Conservation (phyloP, 2,329 filamentous ascomycete genomes). For the Diplodia scrobiculata region DNA sequence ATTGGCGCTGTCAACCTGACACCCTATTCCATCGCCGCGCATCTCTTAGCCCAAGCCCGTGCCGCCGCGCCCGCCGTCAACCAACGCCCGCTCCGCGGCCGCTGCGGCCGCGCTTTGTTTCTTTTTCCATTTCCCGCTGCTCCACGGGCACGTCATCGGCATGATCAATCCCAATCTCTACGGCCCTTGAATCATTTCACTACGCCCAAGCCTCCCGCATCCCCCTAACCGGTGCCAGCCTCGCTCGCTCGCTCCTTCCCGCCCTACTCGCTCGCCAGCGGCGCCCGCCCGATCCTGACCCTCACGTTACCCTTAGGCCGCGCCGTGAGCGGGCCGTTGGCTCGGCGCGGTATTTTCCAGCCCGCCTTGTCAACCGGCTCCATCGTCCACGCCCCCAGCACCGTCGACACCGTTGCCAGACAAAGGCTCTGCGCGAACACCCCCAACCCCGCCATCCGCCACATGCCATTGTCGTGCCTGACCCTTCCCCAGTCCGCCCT, state of each 20-base stretch:
- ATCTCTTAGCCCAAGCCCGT: slow-evolving; percentile 8
- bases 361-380: slow-evolving; percentile 46
- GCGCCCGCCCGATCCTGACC: slow-evolving; percentile 55
- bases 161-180: slow-evolving; percentile 25
- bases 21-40: slow-evolving; percentile 11
- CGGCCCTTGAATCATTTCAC: slow-evolving; percentile 26
- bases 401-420: slow-evolving; percentile 54
- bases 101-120: slow-evolving; percentile 22
- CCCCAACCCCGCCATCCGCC: slow-evolving; percentile 38
- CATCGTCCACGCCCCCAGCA: slow-evolving; percentile 61
- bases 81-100: slow-evolving; percentile 9
- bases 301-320: slow-evolving; percentile 56
- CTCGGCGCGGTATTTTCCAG: slow-evolving; percentile 55
- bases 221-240: background rate
- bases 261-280: slow-evolving; percentile 31
- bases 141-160: slow-evolving; percentile 25
- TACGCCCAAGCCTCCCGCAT: slow-evolving; percentile 12
- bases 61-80: slow-evolving; percentile 13
- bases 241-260: background rate
- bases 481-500: slow-evolving; percentile 24
- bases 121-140: slow-evolving; percentile 14
- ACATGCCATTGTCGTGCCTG: slow-evolving; percentile 28
- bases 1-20: slow-evolving; percentile 15
- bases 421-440: slow-evolving; percentile 56
- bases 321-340: slow-evolving; percentile 53